A percentile compares a stretch with the other conserved stretches of the same genome.
Conservation (phyloP, 176 grass and related monocot species). For the Melocanna baccifera region DNA sequence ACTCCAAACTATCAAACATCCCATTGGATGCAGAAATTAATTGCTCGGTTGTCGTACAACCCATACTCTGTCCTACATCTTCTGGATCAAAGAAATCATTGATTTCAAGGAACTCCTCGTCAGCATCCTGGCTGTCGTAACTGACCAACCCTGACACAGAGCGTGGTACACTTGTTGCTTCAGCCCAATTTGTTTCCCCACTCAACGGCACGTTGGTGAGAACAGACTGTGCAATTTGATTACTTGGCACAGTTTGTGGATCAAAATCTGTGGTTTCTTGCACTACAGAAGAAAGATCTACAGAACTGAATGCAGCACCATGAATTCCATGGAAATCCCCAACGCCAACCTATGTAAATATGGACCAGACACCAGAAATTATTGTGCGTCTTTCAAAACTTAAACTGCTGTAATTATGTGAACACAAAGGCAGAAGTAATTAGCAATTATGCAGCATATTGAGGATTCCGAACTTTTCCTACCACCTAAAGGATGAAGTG, state of each 20-base stretch:
- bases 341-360: slow-evolving; percentile 7
- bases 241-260: slow-evolving; percentile 1
- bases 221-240: slow-evolving; percentile 45
- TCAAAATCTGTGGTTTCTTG: slow-evolving; percentile 29
- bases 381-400: not conserved
- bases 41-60: slow-evolving; percentile 27
- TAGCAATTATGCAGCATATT: not conserved
- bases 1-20: slow-evolving; percentile 42
- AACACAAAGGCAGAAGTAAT: not conserved
- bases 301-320: slow-evolving; percentile 1
- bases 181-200: slow-evolving; percentile 17
- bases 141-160: slow-evolving; percentile 23
- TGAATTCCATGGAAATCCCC: slow-evolving; percentile 13
- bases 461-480: not conserved
- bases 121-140: slow-evolving; percentile 26
- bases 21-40: slow-evolving; percentile 23
- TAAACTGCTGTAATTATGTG: not conserved
- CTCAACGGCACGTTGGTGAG: slow-evolving; percentile 29
- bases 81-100: slow-evolving; percentile 68
- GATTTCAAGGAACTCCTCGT: slow-evolving; percentile 88
- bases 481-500: not conserved
- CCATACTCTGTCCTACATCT: slow-evolving; percentile 33
- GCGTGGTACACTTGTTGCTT: slow-evolving; percentile 29
- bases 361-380: not conserved
- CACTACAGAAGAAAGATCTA: slow-evolving; percentile 31